Conservation (phyloP, 1,139 yeast genomes). For the Suhomyces yuchorum region DNA sequence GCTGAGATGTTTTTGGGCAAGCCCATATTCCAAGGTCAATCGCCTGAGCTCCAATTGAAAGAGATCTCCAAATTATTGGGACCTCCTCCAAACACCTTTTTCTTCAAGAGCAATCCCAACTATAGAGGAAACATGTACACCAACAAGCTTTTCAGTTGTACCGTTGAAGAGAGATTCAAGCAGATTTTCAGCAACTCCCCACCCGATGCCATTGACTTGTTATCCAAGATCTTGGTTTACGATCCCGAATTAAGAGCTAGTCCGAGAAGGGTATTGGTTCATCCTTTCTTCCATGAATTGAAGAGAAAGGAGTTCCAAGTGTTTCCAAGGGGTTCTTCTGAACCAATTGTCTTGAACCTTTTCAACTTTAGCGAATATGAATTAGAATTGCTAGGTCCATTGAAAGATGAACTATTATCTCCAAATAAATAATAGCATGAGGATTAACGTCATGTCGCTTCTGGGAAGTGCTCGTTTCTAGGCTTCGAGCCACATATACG, state of each 20-base stretch:
- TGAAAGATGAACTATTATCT: constrained; percentile 37
- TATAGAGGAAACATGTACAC: constrained; percentile 75
- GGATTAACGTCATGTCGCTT: constrained; percentile 7
- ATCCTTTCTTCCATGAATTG: constrained; percentile 70
- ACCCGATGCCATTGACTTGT: constrained; percentile 67
- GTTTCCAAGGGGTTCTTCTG: constrained; percentile 54
- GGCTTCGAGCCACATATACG: constrained; percentile 1
- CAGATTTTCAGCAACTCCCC: constrained; percentile 73
- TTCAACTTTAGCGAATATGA: constrained; percentile 59
- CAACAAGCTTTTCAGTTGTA: constrained; percentile 65
- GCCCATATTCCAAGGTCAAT: constrained; percentile 80
- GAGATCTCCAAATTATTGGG: constrained; percentile 79
- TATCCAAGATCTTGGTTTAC: constrained; percentile 69
- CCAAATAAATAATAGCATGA: constrained; percentile 8
- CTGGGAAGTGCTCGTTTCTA: constrained; percentile 12
- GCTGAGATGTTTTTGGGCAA: constrained; percentile 84
- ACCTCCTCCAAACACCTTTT: constrained; percentile 72
- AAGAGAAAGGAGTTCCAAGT: constrained; percentile 59
- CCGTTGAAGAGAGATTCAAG: constrained; percentile 61
- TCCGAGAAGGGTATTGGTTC: constrained; percentile 68
- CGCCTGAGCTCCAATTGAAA: constrained; percentile 70
- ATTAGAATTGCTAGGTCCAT: constrained; percentile 50
- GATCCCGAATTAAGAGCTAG: constrained; percentile 70
- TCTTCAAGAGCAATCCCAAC: constrained; percentile 71
- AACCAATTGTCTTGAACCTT: constrained; percentile 46